Percentiles rank a stretch among this genome's conserved stretches.
These are phyloP conservation scores for Ophiostoma sp. DNA, from an alignment of 2,329 filamentous ascomycete genomes.

Conservation along the genomic window DNA sequence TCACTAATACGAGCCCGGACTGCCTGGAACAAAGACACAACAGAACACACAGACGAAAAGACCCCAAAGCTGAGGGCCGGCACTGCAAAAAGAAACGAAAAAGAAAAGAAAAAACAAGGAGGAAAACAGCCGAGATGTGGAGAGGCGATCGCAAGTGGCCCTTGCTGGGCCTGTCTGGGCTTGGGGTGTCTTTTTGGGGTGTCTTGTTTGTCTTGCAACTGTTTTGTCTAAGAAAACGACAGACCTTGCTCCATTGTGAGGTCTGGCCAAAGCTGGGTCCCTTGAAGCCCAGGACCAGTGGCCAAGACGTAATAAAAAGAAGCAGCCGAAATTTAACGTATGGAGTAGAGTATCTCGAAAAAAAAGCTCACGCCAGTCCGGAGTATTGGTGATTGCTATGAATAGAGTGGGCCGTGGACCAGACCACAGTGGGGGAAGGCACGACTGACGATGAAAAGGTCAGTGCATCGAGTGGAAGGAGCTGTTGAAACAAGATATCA, in stretches of 20 bases:
- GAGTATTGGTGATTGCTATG: not conserved
- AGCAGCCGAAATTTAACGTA: not conserved
- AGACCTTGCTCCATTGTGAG: not conserved
- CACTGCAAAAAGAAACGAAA: not conserved
- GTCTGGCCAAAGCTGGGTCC: conserved; percentile 11
- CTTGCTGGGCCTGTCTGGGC: conserved; percentile 7
- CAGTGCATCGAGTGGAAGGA: not conserved
- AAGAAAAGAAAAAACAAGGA: not conserved
- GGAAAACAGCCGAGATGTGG: conserved; percentile 13
- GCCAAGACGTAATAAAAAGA: not conserved
- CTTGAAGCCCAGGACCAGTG: not conserved
- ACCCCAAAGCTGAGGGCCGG: not conserved
- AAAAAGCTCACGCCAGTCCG: not conserved
- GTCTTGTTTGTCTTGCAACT: not conserved
- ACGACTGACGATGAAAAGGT: not conserved
- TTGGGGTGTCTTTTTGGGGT: not conserved
- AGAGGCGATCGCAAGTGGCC: conserved; percentile 14
- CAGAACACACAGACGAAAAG: not conserved
- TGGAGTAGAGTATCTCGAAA: not conserved
- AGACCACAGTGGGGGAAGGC: not conserved
- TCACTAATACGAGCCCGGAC: not conserved
- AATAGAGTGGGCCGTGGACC: not conserved
- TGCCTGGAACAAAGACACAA: not conserved
- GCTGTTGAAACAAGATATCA: not conserved
- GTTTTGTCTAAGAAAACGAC: not conserved